A percentile compares a stretch with the other conserved stretches of the same genome.
Conservation (phyloP, 352 stramenopile species). For the Phytophthora citrophthora region DNA sequence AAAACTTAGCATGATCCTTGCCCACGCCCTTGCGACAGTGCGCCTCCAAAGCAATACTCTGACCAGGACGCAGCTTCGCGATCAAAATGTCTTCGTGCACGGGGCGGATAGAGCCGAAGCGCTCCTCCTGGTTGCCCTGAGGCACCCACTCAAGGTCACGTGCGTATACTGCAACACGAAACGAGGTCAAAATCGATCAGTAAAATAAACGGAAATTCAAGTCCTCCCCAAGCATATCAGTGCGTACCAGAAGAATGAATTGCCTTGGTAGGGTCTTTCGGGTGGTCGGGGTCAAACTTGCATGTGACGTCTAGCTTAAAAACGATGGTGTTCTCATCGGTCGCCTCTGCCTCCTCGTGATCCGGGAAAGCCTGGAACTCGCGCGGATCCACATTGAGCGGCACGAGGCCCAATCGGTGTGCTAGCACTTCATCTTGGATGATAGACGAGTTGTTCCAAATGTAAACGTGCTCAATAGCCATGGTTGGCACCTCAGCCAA, state of each 20-base stretch:
- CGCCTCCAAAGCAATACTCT: conserved; percentile 96
- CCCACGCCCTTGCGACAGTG: conserved; percentile 95
- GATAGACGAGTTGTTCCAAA: conserved; percentile 95
- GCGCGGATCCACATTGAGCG: conserved; percentile 82
- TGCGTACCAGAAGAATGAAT: conserved; percentile 64
- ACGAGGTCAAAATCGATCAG: conserved; percentile 11
- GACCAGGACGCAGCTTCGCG: conserved; percentile 95
- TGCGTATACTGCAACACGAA: conserved; percentile 83
- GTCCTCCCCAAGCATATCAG: neutral
- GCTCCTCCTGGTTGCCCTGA: conserved; percentile 96
- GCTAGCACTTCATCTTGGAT: conserved; percentile 94
- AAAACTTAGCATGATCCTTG: conserved; percentile 98
- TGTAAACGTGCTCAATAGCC: conserved; percentile 95
- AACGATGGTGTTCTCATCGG: conserved; percentile 97
- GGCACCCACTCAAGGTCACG: conserved; percentile 96
- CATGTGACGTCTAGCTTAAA: conserved; percentile 96
- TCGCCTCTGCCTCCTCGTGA: conserved; percentile 90
- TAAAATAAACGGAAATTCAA: neutral
- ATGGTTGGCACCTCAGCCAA: conserved; percentile 93
- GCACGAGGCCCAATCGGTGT: conserved; percentile 90
- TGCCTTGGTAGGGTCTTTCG: conserved; percentile 72
- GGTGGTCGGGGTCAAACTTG: conserved; percentile 68
- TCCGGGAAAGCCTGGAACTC: conserved; percentile 89
- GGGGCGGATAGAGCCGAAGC: conserved; percentile 84
- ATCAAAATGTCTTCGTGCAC: conserved; percentile 97